Evolutionary conservation across 768 basidiomycete species (phyloP), one percentile per base, ranked within the genome.

Genomic region (Coprinellus aureogranulatus): DNA sequence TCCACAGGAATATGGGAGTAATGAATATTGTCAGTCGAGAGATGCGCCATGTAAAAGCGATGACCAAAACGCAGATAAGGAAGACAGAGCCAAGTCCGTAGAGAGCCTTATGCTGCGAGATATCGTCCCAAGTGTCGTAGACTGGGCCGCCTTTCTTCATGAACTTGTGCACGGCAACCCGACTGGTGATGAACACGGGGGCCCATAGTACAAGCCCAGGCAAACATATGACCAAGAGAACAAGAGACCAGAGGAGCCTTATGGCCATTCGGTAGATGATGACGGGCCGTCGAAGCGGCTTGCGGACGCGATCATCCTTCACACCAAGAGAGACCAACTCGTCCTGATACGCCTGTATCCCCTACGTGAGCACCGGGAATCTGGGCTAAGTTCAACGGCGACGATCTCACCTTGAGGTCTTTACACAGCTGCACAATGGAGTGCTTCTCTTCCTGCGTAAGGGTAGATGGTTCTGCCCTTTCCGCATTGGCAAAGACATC

Each of bases 91-190:
- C 64, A 31, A 94, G 79, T 10, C 93, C 93, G 64, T 91, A 92
- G 22, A 88, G 83, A 53, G 94, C 85, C 68, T 93, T 94, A 71
- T 91, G 90, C 67, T 94, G 90, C 11, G 92, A 90, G 61, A 94
- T 91, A 68, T 94, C 92, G 64, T 94, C 92, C 81, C 85, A 92
- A 0, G 90, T 92, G 66, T 94, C 89, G 75, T 88, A 89, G 37
- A 89, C 80, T 0, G 90, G 90, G 3, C 57, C 57, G 0, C 92
- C 92, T 0, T 81, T 87, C 72, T 85, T 87, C 72, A 89, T 90
- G 77, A 90, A 90, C 61, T 86, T 85, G 64, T 80, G 81, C 22
- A 89, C 88, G 2, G 82, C 87, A 63, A 83, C 80, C 62, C 85
- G 82, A 1, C 90, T 88, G 20, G 86, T 84, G 52, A 74, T 61